Base-by-base conservation (phyloP, 192 early-diverging fungal species). In the Backusella mclennaniae region DNA sequence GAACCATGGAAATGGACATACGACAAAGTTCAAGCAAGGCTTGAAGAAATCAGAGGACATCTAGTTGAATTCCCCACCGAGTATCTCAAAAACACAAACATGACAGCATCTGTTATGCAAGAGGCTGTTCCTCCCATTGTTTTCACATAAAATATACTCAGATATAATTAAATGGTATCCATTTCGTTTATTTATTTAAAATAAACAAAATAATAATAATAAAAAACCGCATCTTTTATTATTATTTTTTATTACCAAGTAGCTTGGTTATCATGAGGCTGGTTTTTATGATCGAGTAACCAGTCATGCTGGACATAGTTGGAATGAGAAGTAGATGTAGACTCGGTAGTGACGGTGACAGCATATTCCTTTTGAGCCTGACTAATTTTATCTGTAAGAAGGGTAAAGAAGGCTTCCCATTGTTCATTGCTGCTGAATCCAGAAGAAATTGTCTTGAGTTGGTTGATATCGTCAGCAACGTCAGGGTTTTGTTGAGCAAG, bases 31-130 rank as follows among this genome's bases (percentile, higher is more conserved):
- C 74, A 78, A 3, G 52, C 77, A 8, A 77, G 69, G 19, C 42
- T 89, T 35, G 68, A 83, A 15, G 78, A 76, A 1, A 80, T 89
- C 6, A 79, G 80, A n/a, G 88, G 88, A 0, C 87, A 89, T 66
- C 76, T 89, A 66, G 88, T 89, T 26, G 72, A 82, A 67, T 89
- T 88, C 71, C 88, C 88, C 41, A 81, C 77, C 1, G 44, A 79
- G 17, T 89, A 84, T 70, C 67, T 89, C 68, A 63, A 52, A 11
- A 74, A 85, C 9, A 84, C 84, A 56, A 87, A 86, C 42, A 69
- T 89, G 52, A 63, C 85, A 36, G 80, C 81, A 23, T 81, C 83
- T 4, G 80, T 74, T 8, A 73, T 88, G 15, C 77, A 85, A 46
- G 86, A 83, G 29, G 80, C 83, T 2, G 78, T 87, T 11, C 77